Evolutionary conservation across 208 protist species (phyloP).

Genomic region (Herpetomonas tarakana): DNA sequence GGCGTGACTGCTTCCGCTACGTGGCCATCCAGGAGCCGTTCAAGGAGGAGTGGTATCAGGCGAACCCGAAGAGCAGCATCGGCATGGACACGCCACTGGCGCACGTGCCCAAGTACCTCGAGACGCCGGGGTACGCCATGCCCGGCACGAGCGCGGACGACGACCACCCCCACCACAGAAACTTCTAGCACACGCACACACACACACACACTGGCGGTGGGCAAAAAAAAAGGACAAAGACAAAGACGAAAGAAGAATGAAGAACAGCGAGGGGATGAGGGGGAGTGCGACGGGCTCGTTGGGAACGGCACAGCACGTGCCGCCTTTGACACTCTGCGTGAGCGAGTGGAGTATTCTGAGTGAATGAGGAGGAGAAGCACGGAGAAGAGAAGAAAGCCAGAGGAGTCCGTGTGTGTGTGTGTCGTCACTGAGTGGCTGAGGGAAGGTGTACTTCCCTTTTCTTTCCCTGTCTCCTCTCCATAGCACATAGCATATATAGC

Average conservation of each 20-base stretch:
- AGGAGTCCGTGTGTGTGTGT: too few species aligned
- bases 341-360: too few species aligned
- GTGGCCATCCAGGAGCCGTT: conserved; percentile 83
- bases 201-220: background rate
- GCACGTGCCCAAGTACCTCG: conserved; percentile 81
- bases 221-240: background rate
- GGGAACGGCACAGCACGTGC: too few species aligned
- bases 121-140: conserved; percentile 60
- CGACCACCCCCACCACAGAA: conserved; percentile 66
- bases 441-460: conserved; percentile 12
- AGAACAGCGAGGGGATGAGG: too few species aligned
- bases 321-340: too few species aligned
- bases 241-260: too few species aligned
- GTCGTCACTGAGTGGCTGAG: too few species aligned
- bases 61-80: conserved; percentile 76
- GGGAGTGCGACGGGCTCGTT: too few species aligned
- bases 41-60: conserved; percentile 84
- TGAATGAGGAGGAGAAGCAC: too few species aligned
- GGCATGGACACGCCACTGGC: conserved; percentile 81
- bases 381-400: too few species aligned
- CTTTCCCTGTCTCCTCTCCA: background rate
- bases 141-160: conserved; percentile 15
- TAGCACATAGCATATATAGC: background rate
- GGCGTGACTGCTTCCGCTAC: conserved; percentile 85
- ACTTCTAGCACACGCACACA: conserved; percentile 70